Evolutionary conservation across 2,329 filamentous ascomycete species (phyloP).

Genomic region (Ophidiomyces ophidiicola): DNA sequence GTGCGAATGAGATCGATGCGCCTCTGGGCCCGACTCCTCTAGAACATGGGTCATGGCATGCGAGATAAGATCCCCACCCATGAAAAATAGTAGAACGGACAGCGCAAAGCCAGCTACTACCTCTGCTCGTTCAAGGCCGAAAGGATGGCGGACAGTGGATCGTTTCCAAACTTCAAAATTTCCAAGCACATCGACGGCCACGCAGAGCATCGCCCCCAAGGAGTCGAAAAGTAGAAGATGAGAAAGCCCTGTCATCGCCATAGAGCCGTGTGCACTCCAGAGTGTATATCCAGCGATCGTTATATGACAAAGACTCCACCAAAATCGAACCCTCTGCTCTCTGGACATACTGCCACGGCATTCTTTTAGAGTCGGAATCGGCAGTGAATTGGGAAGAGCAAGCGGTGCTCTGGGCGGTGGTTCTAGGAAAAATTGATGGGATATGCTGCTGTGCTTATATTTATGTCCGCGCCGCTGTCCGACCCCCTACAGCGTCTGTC

Average conservation of each 20-base stretch:
- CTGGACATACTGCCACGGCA: conserved; percentile 80
- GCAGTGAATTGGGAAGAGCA: conserved; percentile 79
- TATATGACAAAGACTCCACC: conserved; percentile 85
- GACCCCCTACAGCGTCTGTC: conserved; percentile 50
- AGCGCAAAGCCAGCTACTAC: conserved; percentile 92
- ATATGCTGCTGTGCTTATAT: conserved; percentile 95
- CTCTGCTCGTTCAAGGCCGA: conserved; percentile 80
- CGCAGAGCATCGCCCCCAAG: conserved; percentile 79
- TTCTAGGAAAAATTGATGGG: conserved; percentile 92
- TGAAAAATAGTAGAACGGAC: conserved; percentile 93
- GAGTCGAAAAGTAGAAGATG: conserved; percentile 94
- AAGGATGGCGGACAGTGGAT: conserved; percentile 83
- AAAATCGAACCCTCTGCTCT: conserved; percentile 69
- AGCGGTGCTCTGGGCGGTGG: conserved; percentile 75
- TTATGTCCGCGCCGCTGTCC: conserved; percentile 89
- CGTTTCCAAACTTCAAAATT: conserved; percentile 98
- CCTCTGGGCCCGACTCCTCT: conserved; percentile 59
- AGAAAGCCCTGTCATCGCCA: conserved; percentile 83
- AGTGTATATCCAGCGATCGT: conserved; percentile 72
- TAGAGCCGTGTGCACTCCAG: conserved; percentile 70
- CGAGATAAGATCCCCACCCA: conserved; percentile 87
- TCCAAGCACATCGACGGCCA: conserved; percentile 78
- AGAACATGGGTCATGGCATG: conserved; percentile 91
- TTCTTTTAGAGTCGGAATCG: conserved; percentile 78
- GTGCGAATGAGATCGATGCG: conserved; percentile 59